phyloP scores from a whole-genome alignment of 164 flowering plant species.

The Tetrastigma voinierianum region DNA sequence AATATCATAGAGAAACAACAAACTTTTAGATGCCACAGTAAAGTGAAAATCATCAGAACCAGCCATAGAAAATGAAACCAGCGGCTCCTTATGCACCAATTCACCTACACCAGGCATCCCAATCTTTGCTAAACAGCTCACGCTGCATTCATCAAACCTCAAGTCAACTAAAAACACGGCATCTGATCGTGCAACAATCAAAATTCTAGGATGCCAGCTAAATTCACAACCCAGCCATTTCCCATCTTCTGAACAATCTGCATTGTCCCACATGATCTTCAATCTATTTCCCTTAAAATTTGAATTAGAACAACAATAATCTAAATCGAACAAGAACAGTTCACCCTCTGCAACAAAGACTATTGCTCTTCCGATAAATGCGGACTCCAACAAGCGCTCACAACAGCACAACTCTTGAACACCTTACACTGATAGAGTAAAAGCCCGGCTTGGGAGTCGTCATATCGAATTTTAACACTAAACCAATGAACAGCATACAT shows the following conservation, averaged over 20 bases:
- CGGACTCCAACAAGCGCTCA: too few species aligned
- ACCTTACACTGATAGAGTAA: too few species aligned
- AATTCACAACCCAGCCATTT: constrained; percentile 76
- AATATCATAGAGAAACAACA: constrained; percentile 64
- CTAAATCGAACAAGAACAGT: constrained; percentile 66
- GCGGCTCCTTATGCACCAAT: constrained; percentile 32
- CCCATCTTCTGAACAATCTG: constrained; percentile 8
- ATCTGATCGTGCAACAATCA: constrained; percentile 54
- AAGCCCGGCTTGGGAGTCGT: too few species aligned
- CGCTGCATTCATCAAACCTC: constrained; percentile 32
- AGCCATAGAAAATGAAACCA: constrained; percentile 52
- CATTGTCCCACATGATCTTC: constrained; percentile 35
- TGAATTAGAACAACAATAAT: constrained; percentile 11
- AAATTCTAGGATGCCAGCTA: constrained; percentile 66
- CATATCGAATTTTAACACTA: too few species aligned
- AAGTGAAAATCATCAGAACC: constrained; percentile 49
- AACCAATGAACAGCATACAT: too few species aligned
- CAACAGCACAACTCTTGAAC: too few species aligned
- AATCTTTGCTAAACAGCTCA: constrained; percentile 43
- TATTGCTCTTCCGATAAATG: too few species aligned
- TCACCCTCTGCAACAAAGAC: constrained; percentile 70
- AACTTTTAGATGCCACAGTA: constrained; percentile 43
- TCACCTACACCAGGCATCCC: constrained; percentile 27
- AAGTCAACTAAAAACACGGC: constrained; percentile 69
- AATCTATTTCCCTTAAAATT: constrained; percentile 38